Base-by-base conservation (phyloP, 176 grass and related monocot species). In the Avena eriantha region DNA sequence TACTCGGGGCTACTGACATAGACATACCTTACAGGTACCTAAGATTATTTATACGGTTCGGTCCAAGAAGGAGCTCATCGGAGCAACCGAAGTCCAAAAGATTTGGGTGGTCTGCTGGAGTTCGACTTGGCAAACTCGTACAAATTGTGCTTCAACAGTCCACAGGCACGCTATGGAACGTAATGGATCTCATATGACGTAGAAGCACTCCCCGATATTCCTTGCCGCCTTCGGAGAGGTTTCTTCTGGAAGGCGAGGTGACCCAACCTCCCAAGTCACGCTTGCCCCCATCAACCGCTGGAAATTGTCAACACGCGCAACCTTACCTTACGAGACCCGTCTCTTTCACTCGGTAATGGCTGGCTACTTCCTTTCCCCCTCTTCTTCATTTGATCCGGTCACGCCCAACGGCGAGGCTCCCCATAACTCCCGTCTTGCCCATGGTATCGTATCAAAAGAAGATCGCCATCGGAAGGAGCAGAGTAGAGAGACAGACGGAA, bases 321-420 rank as follows among this genome's bases (percentile, higher is more conserved):
- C 34, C 43, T 41, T 23, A 19, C 34, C 43, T 41, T 23, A 43
- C 82, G 76, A 49, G 21, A 88, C 26, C 63, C 82, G 70, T 88
- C 82, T 48, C 77, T 88, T 76, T 91, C 85, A 14, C 21, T 17
- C 69, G 69, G 60, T 19, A 49, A 74, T 85, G 81, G 74, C 65
- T 56, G 0, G 60, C 17, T 59, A 71, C 69, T 45, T 78, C 59
- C 81, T 83, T 57, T 55, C n/a, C 68, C 68, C 85, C 21, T 84
- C 59, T 45, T 83, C 69, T 36, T 8, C 14, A 11, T 59, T 88
- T 86, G 87, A 88, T 88, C 74, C 55, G 64, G 88, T 95, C 90
- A 10, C 65, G 23, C 4, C 70, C 78, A 50, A 77, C 53, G 54
- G 92, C 78, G 68, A 63, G 76, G 41, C 69, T 87, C 59, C 82